phyloP scores from a whole-genome alignment of 495 filamentous ascomycete genomes.

The Darksidea phi region DNA sequence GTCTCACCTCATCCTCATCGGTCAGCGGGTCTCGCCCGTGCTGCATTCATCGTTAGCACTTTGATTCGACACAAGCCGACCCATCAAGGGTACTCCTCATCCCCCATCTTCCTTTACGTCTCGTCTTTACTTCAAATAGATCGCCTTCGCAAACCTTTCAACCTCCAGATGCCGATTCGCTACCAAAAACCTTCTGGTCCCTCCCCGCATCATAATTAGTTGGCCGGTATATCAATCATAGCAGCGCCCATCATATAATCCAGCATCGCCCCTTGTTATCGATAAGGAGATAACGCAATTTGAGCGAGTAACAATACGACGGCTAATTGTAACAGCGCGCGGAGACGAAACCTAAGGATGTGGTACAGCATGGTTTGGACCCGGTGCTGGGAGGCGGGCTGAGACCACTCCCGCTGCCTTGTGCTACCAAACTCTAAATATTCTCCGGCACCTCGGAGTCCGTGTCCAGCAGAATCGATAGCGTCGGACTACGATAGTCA shows the following conservation, averaged over 20 bases:
- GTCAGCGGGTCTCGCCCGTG: no score
- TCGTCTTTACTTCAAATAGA: not conserved
- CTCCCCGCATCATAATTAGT: constrained; percentile 11
- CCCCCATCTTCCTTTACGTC: not conserved
- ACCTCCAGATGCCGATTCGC: not conserved
- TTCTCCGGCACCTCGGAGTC: not conserved
- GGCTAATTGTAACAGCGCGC: constrained; percentile 15
- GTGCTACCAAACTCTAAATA: constrained; percentile 1
- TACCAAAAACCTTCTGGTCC: not conserved
- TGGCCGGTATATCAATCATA: constrained; percentile 20
- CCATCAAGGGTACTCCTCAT: not conserved
- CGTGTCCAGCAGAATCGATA: not conserved
- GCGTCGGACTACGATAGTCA: no score
- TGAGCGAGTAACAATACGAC: constrained; percentile 8
- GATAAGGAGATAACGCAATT: constrained; percentile 8
- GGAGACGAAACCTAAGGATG: not conserved
- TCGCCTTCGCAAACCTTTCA: not conserved
- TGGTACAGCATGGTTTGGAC: not conserved
- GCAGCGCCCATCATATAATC: constrained; percentile 3
- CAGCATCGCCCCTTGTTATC: constrained; percentile 4
- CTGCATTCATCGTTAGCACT: not conserved
- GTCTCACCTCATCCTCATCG: not conserved
- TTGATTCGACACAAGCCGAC: constrained; percentile 3
- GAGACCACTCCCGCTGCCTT: not conserved
- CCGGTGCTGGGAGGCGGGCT: constrained; percentile 12